Evolutionary conservation across 1,139 yeast genomes (phyloP), one percentile per base, ranked within the genome.

Genomic region (Pneumocystis carinii): DNA sequence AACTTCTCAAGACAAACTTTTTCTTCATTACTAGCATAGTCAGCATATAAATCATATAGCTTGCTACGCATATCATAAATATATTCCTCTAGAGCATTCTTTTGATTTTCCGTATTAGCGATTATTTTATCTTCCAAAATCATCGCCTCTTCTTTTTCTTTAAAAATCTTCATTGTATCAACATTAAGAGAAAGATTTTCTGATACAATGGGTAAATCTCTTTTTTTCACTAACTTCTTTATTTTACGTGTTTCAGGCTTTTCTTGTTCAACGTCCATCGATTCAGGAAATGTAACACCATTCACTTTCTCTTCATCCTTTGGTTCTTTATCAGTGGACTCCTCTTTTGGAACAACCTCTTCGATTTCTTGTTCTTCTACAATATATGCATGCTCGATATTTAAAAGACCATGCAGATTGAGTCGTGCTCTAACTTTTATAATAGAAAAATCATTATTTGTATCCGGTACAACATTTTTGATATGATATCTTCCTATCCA

Each of bases 71-170:
- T 84, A 72, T 89, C 95, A 79, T 92, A 92, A 73, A 94, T 92
- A 83, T 92, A 92, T 81, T 92, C 98, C 81, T 92, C 98, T 68
- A 94, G 83, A 70, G 96, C 94, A 76, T 92, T 92, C 87, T 92
- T 92, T 78, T 90, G 89, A 79, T 92, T 97, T 81, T 92, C 98
- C 70, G 98, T 94, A 79, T 92, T 97, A 70, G 95, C 95, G 70
- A 92, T 97, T 71, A 92, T 84, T 80, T 90, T 92, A 79, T 94
- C 99, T 74, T 86, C 90, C 75, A 89, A 83, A 69, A 83, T 81
- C 85, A 92, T 78, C 74, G 87, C 81, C 73, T 84, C 83, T 80
- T 92, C 98, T 76, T 79, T 79, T 81, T 92, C 97, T 68, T 87
- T 80, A 71, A 79, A 81, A 65, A 76, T 76, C 71, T 84, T 79